Percentiles rank a stretch among this genome's conserved stretches.
Evolutionary conservation across 441 rosid genomes (phyloP).

Genomic region (Viola pubescens): DNA sequence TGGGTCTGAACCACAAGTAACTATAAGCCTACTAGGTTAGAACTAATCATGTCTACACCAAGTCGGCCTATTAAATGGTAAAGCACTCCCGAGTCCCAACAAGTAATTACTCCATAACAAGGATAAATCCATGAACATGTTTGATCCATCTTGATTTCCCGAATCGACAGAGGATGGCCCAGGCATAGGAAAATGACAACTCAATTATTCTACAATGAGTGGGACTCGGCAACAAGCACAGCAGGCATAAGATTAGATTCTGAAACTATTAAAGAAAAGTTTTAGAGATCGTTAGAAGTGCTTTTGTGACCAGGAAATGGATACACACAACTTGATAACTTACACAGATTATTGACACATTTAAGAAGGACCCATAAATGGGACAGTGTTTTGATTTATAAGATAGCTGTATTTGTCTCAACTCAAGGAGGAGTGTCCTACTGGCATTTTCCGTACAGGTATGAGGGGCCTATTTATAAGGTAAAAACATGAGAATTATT

Average conservation of each 20-base stretch:
- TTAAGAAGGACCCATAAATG: too few species aligned
- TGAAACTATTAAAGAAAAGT: slow-evolving; percentile 6
- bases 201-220: slow-evolving; percentile 30
- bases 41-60: too few species aligned
- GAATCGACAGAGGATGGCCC: slow-evolving; percentile 36
- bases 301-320: too few species aligned
- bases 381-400: background rate
- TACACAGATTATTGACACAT: slow-evolving; percentile 1
- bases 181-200: slow-evolving; percentile 21
- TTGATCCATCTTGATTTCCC: slow-evolving; percentile 21
- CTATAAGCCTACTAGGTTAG: too few species aligned
- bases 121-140: background rate
- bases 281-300: too few species aligned
- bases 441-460: slow-evolving; percentile 10
- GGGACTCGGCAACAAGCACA: slow-evolving; percentile 13
- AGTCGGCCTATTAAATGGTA: too few species aligned
- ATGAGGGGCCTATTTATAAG: slow-evolving; percentile 21
- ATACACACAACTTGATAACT: background rate
- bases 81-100: too few species aligned
- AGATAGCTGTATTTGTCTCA: slow-evolving; percentile 15
- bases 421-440: slow-evolving; percentile 15
- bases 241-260: slow-evolving; percentile 8
- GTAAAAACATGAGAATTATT: slow-evolving; percentile 22
- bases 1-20: too few species aligned
- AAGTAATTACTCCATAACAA: too few species aligned